Conservation (phyloP, 192 early-diverging fungal genomes). For the Coemansia sp. region DNA sequence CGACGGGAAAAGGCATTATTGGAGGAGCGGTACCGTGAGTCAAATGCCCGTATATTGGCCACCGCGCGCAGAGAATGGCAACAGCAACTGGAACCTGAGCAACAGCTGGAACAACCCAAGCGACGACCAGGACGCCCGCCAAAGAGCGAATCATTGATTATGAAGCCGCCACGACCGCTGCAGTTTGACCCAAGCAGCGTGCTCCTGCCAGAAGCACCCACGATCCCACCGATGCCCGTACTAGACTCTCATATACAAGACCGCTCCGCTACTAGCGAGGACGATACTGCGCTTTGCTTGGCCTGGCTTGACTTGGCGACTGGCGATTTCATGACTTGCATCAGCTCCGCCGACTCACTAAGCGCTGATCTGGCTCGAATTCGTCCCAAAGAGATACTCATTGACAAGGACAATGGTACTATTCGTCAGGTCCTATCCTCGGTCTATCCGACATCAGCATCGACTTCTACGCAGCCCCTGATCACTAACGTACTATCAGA, state of each 20-base stretch:
- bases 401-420: constrained; percentile 32
- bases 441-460: constrained; percentile 11
- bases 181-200: constrained; percentile 27
- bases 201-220: constrained; percentile 10
- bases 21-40: neutral
- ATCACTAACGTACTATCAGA: constrained; percentile 10
- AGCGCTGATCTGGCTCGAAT: constrained; percentile 76
- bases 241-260: neutral
- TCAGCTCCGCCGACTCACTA: constrained; percentile 53
- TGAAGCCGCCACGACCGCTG: constrained; percentile 5
- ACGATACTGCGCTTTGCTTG: constrained; percentile 57
- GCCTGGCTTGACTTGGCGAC: constrained; percentile 92
- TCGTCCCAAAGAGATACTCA: constrained; percentile 78
- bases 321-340: constrained; percentile 79
- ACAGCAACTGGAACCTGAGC: neutral
- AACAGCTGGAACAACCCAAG: neutral
- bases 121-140: constrained; percentile 7
- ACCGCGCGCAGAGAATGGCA: constrained; percentile 12
- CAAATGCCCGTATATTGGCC: neutral
- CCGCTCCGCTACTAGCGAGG: neutral
- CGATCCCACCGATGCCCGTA: constrained; percentile 15
- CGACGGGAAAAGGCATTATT: constrained; percentile 2
- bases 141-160: constrained; percentile 6
- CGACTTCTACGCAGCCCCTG: constrained; percentile 9
- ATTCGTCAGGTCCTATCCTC: constrained; percentile 3